Conservation (phyloP, 2,329 filamentous ascomycete species). For the Talaromyces marneffei region DNA sequence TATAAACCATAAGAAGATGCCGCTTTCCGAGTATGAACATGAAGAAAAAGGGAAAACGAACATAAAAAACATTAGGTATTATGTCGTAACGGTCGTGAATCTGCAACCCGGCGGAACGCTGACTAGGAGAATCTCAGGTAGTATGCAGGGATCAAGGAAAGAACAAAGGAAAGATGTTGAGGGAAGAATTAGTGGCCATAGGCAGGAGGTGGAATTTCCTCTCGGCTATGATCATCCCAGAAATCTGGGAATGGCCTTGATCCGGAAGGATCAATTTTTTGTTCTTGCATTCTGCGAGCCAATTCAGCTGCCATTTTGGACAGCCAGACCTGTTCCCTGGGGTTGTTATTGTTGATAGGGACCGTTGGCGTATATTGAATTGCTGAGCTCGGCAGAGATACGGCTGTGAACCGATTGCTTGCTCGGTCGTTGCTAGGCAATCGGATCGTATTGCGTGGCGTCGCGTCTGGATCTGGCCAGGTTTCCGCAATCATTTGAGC, state of each 20-base stretch:
- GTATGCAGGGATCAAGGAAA: not conserved
- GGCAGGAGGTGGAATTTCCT: slow-evolving; percentile 39
- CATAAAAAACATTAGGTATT: slow-evolving; percentile 4
- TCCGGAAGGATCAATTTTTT: slow-evolving; percentile 51
- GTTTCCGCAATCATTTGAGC: slow-evolving; percentile 12
- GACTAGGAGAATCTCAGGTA: slow-evolving; percentile 13
- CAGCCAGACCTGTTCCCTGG: slow-evolving; percentile 45
- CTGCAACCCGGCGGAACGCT: slow-evolving; percentile 13
- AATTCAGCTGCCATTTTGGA: slow-evolving; percentile 85
- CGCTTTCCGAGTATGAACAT: slow-evolving; percentile 5
- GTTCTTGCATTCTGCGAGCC: slow-evolving; percentile 74
- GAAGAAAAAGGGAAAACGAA: slow-evolving; percentile 1
- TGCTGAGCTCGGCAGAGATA: slow-evolving; percentile 25
- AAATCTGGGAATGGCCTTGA: slow-evolving; percentile 30
- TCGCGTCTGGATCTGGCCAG: slow-evolving; percentile 27
- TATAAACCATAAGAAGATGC: slow-evolving; percentile 6
- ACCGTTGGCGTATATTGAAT: slow-evolving; percentile 30
- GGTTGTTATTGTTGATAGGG: slow-evolving; percentile 10
- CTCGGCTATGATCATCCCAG: slow-evolving; percentile 33
- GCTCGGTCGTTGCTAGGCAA: slow-evolving; percentile 5
- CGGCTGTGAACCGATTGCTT: slow-evolving; percentile 20
- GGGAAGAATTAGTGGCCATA: slow-evolving; percentile 35
- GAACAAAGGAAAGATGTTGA: not conserved
- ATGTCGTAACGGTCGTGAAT: slow-evolving; percentile 15
- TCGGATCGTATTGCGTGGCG: slow-evolving; percentile 28